Conservation (phyloP, 2,329 filamentous ascomycete genomes). For the Colletotrichum simmondsii region DNA sequence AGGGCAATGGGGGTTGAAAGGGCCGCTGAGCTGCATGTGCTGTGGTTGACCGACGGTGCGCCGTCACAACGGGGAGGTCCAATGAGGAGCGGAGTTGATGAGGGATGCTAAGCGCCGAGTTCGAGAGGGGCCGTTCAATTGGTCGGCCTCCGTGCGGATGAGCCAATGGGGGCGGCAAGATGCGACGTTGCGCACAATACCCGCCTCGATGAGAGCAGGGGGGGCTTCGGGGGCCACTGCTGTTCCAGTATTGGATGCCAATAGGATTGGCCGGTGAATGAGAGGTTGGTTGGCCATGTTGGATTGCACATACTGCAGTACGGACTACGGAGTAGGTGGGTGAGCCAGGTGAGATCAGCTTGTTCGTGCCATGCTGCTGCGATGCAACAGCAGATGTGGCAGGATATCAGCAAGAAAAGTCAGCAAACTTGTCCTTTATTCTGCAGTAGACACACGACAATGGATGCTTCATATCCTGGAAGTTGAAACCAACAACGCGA, state of each 20-base stretch:
- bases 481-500: neutral
- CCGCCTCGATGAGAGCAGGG: slow-evolving; percentile 25
- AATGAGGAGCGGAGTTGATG: slow-evolving; percentile 27
- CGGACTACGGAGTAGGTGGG: neutral
- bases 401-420: neutral
- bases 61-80: slow-evolving; percentile 32
- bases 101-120: slow-evolving; percentile 32
- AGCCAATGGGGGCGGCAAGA: slow-evolving; percentile 25
- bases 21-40: slow-evolving; percentile 32
- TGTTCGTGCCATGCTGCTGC: slow-evolving; percentile 31
- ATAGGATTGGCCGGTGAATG: neutral
- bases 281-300: neutral
- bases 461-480: neutral
- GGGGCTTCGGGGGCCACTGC: neutral
- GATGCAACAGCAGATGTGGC: slow-evolving; percentile 17
- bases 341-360: slow-evolving; percentile 10
- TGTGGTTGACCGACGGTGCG: slow-evolving; percentile 12
- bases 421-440: neutral
- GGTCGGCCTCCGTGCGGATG: slow-evolving; percentile 1
- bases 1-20: slow-evolving; percentile 19
- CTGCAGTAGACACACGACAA: neutral
- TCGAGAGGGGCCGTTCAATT: slow-evolving; percentile 31
- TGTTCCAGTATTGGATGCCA: neutral
- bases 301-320: slow-evolving; percentile 5
- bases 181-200: slow-evolving; percentile 32